Evolutionary conservation across 768 basidiomycete species (phyloP).

Genomic region (Pisolithus albus): DNA sequence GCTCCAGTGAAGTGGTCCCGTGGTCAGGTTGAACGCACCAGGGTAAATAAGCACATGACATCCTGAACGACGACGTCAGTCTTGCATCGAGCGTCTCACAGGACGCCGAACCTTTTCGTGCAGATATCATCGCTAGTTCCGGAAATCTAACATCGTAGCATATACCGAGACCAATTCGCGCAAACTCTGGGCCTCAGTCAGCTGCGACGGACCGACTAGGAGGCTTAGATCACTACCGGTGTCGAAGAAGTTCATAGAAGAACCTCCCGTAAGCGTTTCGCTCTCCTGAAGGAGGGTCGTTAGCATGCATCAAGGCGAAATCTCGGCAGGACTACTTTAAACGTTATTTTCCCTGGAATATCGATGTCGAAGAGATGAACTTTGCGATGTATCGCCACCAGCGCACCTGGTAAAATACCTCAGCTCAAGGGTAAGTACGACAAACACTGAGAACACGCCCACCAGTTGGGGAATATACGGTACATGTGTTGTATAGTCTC

Average conservation of each 20-base stretch:
- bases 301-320: neutral
- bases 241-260: conserved; percentile 69
- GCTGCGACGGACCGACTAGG: neutral
- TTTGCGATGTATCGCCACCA: conserved; percentile 87
- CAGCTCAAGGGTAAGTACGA: neutral
- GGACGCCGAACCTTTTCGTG: conserved; percentile 59
- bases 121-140: conserved; percentile 86
- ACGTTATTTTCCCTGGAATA: conserved; percentile 85
- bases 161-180: conserved; percentile 92
- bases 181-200: conserved; percentile 59
- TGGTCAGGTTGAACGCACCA: conserved; percentile 91
- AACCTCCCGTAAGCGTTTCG: conserved; percentile 78
- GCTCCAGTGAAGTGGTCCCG: conserved; percentile 96
- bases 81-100: neutral
- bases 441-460: conserved; percentile 3
- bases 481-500: conserved; percentile 88
- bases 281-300: conserved; percentile 56
- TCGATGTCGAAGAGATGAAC: conserved; percentile 98
- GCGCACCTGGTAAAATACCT: conserved; percentile 49
- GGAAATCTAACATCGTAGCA: conserved; percentile 97
- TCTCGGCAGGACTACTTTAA: conserved; percentile 50
- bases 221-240: conserved; percentile 50
- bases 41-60: conserved; percentile 89
- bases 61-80: conserved; percentile 38
- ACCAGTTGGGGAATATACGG: conserved; percentile 83